Conservation (phyloP, 1,284 basidiomycete species). For the Fomitopsis betulina region DNA sequence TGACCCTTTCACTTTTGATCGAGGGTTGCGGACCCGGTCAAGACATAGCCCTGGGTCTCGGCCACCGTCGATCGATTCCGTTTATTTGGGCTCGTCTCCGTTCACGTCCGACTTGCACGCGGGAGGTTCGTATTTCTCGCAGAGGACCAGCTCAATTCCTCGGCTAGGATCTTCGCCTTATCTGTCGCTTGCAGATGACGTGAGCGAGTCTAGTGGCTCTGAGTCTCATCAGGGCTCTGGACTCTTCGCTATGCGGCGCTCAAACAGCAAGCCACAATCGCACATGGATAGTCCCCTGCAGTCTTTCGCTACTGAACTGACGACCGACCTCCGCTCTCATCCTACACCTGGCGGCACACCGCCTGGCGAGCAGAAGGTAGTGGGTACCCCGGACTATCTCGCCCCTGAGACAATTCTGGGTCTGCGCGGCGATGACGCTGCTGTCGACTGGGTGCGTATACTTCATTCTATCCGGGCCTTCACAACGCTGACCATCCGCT, state of each 20-base stretch:
- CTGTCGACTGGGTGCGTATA: slow-evolving; percentile 88
- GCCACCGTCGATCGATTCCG: slow-evolving; percentile 80
- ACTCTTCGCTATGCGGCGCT: slow-evolving; percentile 48
- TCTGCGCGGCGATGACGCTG: slow-evolving; percentile 90
- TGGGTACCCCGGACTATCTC: slow-evolving; percentile 96
- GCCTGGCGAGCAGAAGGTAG: slow-evolving; percentile 87
- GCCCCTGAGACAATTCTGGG: slow-evolving; percentile 97
- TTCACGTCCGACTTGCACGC: slow-evolving; percentile 48
- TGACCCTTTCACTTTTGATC: slow-evolving; percentile 46
- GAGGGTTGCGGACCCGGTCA: slow-evolving; percentile 42
- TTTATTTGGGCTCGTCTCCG: slow-evolving; percentile 66
- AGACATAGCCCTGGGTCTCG: slow-evolving; percentile 67
- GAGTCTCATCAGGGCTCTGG: slow-evolving; percentile 52
- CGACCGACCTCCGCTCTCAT: slow-evolving; percentile 72
- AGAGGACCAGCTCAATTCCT: slow-evolving; percentile 52
- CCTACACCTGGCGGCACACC: slow-evolving; percentile 62
- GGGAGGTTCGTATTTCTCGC: slow-evolving; percentile 77
- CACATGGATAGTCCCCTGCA: slow-evolving; percentile 70
- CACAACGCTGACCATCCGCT: slow-evolving; percentile 9
- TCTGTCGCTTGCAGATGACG: slow-evolving; percentile 69
- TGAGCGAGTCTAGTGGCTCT: slow-evolving; percentile 83
- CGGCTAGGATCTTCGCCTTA: slow-evolving; percentile 61
- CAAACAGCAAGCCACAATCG: slow-evolving; percentile 31
- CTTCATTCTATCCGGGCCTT: not conserved
- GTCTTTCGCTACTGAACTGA: slow-evolving; percentile 79